phyloP scores from a whole-genome alignment of 352 stramenopile genomes.

The Pythium plurisporium region DNA sequence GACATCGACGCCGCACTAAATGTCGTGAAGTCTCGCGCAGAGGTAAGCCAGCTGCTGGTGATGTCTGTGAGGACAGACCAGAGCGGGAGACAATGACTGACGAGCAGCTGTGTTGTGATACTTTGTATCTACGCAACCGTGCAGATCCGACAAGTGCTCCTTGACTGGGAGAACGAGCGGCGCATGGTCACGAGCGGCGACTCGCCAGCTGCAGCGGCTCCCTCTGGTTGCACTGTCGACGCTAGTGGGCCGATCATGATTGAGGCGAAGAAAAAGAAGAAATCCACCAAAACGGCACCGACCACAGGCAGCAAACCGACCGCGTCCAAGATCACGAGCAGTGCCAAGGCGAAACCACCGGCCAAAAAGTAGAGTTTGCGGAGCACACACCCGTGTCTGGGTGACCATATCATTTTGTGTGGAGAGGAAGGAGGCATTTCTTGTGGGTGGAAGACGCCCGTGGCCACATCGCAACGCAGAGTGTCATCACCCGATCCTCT shows the following conservation, averaged over 20 bases:
- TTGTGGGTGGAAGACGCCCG: too few relatives aligned
- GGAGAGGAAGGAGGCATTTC: too few relatives aligned
- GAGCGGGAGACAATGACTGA: too few relatives aligned
- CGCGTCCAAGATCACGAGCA: background rate
- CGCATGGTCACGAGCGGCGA: conserved; percentile 9
- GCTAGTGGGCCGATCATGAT: background rate
- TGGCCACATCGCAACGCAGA: too few relatives aligned
- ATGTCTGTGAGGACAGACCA: background rate
- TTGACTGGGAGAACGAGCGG: conserved; percentile 63
- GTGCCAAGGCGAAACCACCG: background rate
- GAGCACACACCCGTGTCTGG: too few relatives aligned
- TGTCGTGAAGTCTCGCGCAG: conserved; percentile 66
- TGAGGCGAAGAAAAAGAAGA: conserved; percentile 4
- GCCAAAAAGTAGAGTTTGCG: too few relatives aligned
- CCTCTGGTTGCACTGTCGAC: background rate
- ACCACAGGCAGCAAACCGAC: too few relatives aligned
- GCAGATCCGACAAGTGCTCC: conserved; percentile 60
- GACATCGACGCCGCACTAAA: conserved; percentile 82
- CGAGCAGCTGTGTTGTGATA: too few relatives aligned
- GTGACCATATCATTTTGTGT: too few relatives aligned
- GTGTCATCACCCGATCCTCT: too few relatives aligned
- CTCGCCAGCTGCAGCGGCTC: background rate
- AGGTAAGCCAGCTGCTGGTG: conserved; percentile 30
- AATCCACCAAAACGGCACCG: background rate
- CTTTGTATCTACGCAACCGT: too few relatives aligned